These are phyloP conservation scores for Corylus heterophylla DNA, from an alignment of 306 rosid genomes.

Conservation along the genomic window DNA sequence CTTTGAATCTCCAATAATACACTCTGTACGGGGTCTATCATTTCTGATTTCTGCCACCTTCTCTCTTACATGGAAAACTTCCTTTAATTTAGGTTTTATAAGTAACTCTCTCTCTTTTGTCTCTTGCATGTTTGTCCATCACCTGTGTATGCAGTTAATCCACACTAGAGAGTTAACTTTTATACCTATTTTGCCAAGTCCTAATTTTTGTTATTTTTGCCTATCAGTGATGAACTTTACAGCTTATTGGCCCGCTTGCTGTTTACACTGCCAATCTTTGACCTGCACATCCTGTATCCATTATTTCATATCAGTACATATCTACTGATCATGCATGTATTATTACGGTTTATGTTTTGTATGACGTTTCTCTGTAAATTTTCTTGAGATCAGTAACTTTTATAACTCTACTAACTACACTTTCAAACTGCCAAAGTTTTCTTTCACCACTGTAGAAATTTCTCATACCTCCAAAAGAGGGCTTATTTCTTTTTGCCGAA, in stretches of 20 bases:
- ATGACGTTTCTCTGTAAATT: background rate
- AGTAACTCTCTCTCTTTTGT: background rate
- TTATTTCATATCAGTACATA: background rate
- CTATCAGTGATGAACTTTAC: background rate
- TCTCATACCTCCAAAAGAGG: background rate
- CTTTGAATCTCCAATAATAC: background rate
- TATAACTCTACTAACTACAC: too few relatives aligned
- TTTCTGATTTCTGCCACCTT: background rate
- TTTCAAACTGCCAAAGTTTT: background rate
- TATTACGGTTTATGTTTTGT: background rate
- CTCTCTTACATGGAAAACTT: background rate
- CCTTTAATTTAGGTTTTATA: background rate
- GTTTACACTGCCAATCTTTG: slow-evolving; percentile 1
- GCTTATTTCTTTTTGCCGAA: background rate
- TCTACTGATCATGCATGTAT: background rate
- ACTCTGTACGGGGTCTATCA: background rate
- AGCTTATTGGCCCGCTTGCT: background rate
- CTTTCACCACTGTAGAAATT: background rate
- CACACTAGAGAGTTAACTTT: background rate
- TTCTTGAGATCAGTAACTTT: background rate
- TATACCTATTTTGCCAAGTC: background rate
- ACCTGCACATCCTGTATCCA: background rate
- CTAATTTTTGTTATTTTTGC: background rate
- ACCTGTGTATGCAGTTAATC: background rate
- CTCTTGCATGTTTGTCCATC: background rate